Conservation (phyloP, 441 rosid species). For the Geranium incanum region DNA sequence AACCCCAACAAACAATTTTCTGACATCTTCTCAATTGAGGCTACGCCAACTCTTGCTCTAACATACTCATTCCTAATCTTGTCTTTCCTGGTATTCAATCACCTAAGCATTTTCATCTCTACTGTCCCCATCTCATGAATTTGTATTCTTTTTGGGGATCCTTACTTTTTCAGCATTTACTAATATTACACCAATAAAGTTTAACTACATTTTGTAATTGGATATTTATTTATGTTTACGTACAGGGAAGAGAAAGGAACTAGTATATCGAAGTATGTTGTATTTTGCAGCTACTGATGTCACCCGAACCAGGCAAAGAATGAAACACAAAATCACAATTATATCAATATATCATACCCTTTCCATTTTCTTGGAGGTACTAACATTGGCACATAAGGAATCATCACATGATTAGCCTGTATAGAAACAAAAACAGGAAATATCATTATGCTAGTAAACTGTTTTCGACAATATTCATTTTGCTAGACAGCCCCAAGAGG, state of each 20-base stretch:
- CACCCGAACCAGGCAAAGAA: constrained; percentile 11
- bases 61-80: background rate
- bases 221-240: background rate
- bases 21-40: background rate
- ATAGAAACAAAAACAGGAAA: constrained; percentile 13
- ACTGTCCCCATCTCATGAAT: background rate
- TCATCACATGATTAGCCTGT: constrained; percentile 95
- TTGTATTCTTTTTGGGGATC: background rate
- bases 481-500: background rate
- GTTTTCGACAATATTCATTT: constrained; percentile 1
- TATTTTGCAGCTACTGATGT: constrained; percentile 14
- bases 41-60: background rate
- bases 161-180: background rate
- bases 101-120: background rate
- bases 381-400: constrained; percentile 97
- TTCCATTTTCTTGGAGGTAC: constrained; percentile 87
- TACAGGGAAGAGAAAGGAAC: background rate
- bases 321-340: background rate
- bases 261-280: background rate
- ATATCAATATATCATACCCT: constrained; percentile 42
- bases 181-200: background rate
- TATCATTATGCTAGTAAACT: background rate
- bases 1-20: background rate
- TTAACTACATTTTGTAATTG: background rate
- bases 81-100: background rate